phyloP scores from a whole-genome alignment of 768 basidiomycete species.

The Boletus coccyginus region DNA sequence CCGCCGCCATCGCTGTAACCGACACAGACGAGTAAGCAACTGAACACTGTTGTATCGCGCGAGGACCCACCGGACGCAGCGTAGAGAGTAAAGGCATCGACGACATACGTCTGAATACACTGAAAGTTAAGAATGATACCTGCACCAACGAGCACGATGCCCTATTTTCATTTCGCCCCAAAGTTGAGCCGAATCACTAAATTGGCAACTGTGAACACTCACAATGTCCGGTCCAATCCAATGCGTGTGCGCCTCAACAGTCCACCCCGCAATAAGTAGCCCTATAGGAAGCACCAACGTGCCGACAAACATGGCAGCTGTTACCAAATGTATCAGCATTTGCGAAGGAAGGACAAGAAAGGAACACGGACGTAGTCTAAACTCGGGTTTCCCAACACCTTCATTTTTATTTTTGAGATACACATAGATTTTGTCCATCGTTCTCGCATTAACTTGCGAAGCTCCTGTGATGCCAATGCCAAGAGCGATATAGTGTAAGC shows the following conservation, averaged over 20 bases:
- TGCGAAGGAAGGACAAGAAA: background rate
- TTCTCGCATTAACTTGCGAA: constrained; percentile 52
- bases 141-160: constrained; percentile 53
- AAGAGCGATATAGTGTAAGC: constrained; percentile 69
- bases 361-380: constrained; percentile 41
- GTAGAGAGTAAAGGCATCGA: constrained; percentile 64
- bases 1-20: constrained; percentile 59
- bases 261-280: constrained; percentile 70
- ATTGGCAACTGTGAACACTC: constrained; percentile 11
- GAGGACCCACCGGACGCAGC: constrained; percentile 59
- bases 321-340: constrained; percentile 3
- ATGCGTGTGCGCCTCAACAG: constrained; percentile 50
- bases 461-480: constrained; percentile 57
- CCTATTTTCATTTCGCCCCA: constrained; percentile 35
- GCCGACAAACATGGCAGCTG: constrained; percentile 60
- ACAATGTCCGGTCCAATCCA: constrained; percentile 77
- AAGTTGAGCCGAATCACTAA: background rate
- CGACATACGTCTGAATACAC: constrained; percentile 61
- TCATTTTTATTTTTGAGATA: constrained; percentile 50
- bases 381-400: constrained; percentile 56
- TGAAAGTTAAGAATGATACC: constrained; percentile 62
- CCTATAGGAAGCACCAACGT: constrained; percentile 63
- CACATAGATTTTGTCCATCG: constrained; percentile 55
- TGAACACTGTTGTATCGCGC: background rate
- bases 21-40: background rate